Conservation (phyloP, 2,329 filamentous ascomycete species). For the Plectosphaerella plurivora region DNA sequence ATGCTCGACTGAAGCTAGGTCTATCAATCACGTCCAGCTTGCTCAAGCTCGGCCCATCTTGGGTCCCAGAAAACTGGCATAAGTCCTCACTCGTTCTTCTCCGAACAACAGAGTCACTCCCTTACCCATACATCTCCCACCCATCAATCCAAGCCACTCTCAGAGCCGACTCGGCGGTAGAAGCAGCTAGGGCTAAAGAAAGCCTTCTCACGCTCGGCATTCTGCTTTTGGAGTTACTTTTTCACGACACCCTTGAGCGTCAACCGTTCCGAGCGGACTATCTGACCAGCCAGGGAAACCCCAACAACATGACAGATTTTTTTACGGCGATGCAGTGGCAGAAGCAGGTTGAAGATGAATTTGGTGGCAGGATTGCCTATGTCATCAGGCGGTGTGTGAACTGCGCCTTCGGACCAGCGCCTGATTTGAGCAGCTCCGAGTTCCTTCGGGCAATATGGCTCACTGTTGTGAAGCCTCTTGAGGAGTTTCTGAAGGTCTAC, state of each 20-base stretch:
- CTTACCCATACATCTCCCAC: background rate
- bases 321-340: background rate
- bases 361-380: background rate
- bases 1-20: background rate
- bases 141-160: background rate
- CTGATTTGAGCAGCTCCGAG: background rate
- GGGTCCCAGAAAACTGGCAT: background rate
- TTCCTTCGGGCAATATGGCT: background rate
- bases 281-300: background rate
- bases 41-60: background rate
- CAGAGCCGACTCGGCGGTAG: background rate
- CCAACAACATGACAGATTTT: background rate
- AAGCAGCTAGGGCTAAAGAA: background rate
- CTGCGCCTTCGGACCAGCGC: background rate
- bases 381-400: background rate
- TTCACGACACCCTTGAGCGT: background rate
- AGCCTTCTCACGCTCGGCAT: background rate
- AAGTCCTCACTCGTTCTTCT: background rate
- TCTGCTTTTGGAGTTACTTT: background rate
- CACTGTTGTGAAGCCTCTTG: background rate
- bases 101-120: background rate
- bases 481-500: background rate
- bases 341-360: background rate
- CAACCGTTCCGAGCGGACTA: background rate
- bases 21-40: background rate